Evolutionary conservation across 2,329 filamentous ascomycete genomes (phyloP), one percentile per base, ranked within the genome.

Genomic region (Zymoseptoria ardabiliae): DNA sequence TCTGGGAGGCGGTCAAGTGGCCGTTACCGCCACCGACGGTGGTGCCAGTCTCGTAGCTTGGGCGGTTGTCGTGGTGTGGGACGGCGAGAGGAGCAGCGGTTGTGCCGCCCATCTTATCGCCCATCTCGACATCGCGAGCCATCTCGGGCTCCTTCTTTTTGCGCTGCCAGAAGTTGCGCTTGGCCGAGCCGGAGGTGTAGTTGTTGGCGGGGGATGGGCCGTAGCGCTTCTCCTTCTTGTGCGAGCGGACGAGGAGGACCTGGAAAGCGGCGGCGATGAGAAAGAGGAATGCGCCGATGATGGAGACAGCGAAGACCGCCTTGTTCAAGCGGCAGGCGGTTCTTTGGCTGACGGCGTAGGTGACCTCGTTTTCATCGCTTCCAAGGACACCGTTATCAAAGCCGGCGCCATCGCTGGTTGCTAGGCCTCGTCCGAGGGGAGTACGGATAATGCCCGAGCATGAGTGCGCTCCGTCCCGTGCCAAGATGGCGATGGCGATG

Each of bases 211-310:
- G 85, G 54, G 79, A 78, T 41, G 85, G 87, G 13, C 87, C 87
- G 71, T 82, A 89, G 56, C 84, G 83, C 78, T 88, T 89, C 76
- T 90, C 86, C 68, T 85, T 86, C 76, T 85, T 85, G 78, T 89
- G 87, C 73, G 89, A 81, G 61, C 86, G 85, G 67, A 83, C 82
- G 52, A 93, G 82, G 54, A 81, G 78, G 55, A 90, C 64, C 69
- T 93, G 89, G 63, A 88, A 79, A 59, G 86, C 71, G 56, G 89
- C 84, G 54, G 89, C 90, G 69, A 90, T 70, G 68, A 90, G 71
- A 80, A 93, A 94, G 75, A 93, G 85, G 76, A 89, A 73, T 85
- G 89, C 85, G 69, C 82, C 88, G 58, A 91, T 83, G 61, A 97
- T 88, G 28, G 91, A 78, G 17, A 94, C 85, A 3, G 89, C 88